These are phyloP conservation scores for Coprinellus aureogranulatus DNA, from an alignment of 768 basidiomycete species.

Conservation along the genomic window DNA sequence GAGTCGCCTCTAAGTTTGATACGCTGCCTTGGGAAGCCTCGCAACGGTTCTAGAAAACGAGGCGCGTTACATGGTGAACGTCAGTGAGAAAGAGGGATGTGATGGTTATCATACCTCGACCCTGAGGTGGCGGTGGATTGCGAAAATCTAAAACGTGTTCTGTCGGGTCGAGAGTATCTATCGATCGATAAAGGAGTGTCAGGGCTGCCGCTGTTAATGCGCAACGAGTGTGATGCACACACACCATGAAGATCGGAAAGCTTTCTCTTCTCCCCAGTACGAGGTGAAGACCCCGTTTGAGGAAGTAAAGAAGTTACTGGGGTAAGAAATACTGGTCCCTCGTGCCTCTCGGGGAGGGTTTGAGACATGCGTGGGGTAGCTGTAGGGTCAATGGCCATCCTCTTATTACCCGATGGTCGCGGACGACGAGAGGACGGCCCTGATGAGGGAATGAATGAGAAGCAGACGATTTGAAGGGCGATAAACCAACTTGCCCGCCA, in stretches of 20 bases:
- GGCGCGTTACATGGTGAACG: not conserved
- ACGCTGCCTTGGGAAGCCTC: constrained; percentile 1
- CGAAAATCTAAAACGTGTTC: constrained; percentile 7
- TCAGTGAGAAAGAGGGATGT: not conserved
- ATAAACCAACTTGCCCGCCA: no score
- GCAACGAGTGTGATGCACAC: not conserved
- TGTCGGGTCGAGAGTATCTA: constrained; percentile 3
- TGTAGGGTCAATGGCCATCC: not conserved
- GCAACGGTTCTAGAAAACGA: not conserved
- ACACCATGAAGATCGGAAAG: constrained; percentile 2
- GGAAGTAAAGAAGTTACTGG: no score
- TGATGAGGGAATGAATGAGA: not conserved
- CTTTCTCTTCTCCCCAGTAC: constrained; percentile 3
- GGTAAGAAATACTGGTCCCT: no score
- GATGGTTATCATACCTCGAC: not conserved
- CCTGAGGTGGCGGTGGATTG: constrained; percentile 6
- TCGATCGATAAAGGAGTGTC: not conserved
- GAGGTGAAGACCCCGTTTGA: not conserved
- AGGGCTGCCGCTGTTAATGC: not conserved
- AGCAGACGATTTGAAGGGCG: not conserved
- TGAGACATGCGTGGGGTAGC: not conserved
- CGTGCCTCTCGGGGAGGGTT: not conserved
- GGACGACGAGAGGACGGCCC: not conserved
- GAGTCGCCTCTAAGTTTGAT: not conserved
- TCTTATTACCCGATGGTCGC: not conserved